These are phyloP conservation scores for Sutorius eximius DNA, from an alignment of 1,284 basidiomycete species.

Conservation along the genomic window DNA sequence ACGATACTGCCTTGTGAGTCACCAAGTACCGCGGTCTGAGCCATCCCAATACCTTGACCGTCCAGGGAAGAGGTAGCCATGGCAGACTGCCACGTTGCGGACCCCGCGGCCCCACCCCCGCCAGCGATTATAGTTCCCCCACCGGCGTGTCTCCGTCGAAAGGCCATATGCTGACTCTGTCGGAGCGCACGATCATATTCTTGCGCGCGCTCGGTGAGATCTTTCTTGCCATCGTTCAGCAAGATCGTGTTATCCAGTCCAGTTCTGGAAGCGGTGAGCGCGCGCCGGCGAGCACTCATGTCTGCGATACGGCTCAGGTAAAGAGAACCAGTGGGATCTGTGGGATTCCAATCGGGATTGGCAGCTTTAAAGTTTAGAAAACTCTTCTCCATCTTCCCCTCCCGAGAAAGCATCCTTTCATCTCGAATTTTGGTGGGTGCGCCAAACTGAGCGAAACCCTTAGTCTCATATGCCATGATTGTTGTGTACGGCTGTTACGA, in stretches of 20 bases:
- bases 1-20: conserved; percentile 63
- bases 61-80: conserved; percentile 19
- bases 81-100: conserved; percentile 32
- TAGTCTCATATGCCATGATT: conserved; percentile 1
- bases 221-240: conserved; percentile 34
- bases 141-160: conserved; percentile 43
- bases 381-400: conserved; percentile 98
- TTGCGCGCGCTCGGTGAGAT: conserved; percentile 55
- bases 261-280: conserved; percentile 23
- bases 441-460: conserved; percentile 57
- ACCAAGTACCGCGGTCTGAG: conserved; percentile 66
- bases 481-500: conserved; percentile 15
- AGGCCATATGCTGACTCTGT: conserved; percentile 62
- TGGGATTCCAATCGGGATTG: conserved; percentile 92
- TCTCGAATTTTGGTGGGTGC: conserved; percentile 69
- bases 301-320: conserved; percentile 84
- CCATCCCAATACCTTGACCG: conserved; percentile 44
- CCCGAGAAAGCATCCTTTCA: conserved; percentile 77
- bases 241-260: conserved; percentile 36
- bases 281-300: conserved; percentile 49
- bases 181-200: conserved; percentile 74
- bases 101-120: conserved; percentile 20
- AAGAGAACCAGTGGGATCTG: conserved; percentile 81
- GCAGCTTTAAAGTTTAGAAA: conserved; percentile 96
- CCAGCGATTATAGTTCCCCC: conserved; percentile 39